Conservation (phyloP, 768 basidiomycete genomes). For the Termitomyces sp. region DNA sequence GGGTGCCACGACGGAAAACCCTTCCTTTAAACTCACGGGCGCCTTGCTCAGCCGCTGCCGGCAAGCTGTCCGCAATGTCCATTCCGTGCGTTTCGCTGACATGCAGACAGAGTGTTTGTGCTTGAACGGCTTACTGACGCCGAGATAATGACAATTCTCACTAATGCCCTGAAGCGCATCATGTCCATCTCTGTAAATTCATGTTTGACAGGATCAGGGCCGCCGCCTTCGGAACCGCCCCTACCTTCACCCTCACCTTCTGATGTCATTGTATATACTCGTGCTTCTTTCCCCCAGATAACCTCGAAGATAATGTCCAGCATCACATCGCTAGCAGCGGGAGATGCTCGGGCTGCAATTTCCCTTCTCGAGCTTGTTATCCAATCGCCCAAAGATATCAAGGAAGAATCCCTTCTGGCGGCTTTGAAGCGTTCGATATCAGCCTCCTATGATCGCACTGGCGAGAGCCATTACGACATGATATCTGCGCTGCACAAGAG, state of each 20-base stretch:
- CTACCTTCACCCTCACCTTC: constrained; percentile 13
- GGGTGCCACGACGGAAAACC: constrained; percentile 88
- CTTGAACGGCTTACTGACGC: constrained; percentile 61
- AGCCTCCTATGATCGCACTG: constrained; percentile 67
- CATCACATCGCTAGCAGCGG: constrained; percentile 49
- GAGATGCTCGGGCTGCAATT: constrained; percentile 75
- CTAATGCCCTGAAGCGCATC: constrained; percentile 37
- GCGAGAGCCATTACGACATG: constrained; percentile 76
- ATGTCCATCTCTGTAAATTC: constrained; percentile 6
- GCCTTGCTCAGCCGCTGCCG: constrained; percentile 73
- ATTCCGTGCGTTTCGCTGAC: neutral
- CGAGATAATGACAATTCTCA: constrained; percentile 54
- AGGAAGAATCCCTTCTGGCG: constrained; percentile 45
- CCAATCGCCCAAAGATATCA: constrained; percentile 29
- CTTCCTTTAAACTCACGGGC: constrained; percentile 75
- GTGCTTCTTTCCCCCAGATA: constrained; percentile 27
- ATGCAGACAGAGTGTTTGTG: constrained; percentile 55
- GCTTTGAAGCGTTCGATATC: constrained; percentile 58
- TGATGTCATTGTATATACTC: constrained; percentile 10
- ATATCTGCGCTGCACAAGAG: constrained; percentile 83
- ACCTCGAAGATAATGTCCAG: constrained; percentile 40
- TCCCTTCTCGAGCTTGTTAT: constrained; percentile 72
- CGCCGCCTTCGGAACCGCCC: constrained; percentile 2
- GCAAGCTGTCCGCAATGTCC: constrained; percentile 29
- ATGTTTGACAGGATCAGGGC: neutral